Conservation (phyloP, 176 grass and related monocot species). For the Lolium multiflorum region DNA sequence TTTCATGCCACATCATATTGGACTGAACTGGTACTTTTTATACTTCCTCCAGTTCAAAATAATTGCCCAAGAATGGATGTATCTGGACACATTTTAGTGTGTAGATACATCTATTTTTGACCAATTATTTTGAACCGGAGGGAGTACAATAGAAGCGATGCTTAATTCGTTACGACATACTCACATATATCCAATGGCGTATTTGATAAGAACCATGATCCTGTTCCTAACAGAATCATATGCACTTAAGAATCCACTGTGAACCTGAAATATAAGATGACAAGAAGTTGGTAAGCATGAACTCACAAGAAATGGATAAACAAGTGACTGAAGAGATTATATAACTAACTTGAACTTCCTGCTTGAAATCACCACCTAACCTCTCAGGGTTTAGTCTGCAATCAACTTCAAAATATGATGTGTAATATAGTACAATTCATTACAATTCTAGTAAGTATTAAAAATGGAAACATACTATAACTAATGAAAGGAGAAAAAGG, state of each 20-base stretch:
- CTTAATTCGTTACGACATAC: constrained; percentile 39
- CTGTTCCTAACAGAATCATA: constrained; percentile 94
- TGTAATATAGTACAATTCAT: neutral
- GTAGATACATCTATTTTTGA: no score
- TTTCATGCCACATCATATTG: constrained; percentile 15
- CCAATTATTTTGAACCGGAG: no score
- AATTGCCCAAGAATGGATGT: no score
- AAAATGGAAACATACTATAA: neutral
- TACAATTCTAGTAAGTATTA: neutral
- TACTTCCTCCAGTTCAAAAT: no score
- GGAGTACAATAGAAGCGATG: constrained; percentile 20
- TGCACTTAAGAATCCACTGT: constrained; percentile 92
- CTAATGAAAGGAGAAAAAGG: neutral
- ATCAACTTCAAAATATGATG: constrained; percentile 44
- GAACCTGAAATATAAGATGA: constrained; percentile 70
- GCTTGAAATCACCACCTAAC: constrained; percentile 80
- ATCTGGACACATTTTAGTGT: no score
- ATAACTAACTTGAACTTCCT: constrained; percentile 91
- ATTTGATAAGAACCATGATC: constrained; percentile 73
- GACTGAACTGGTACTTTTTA: neutral
- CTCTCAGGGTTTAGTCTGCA: constrained; percentile 93
- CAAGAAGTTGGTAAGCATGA: constrained; percentile 36
- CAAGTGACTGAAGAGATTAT: constrained; percentile 23
- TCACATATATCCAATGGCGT: constrained; percentile 69
- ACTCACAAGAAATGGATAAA: constrained; percentile 34